Evolutionary conservation across 2,329 filamentous ascomycete genomes (phyloP), one percentile per base, ranked within the genome.

Genomic region (Fusarium sp.): DNA sequence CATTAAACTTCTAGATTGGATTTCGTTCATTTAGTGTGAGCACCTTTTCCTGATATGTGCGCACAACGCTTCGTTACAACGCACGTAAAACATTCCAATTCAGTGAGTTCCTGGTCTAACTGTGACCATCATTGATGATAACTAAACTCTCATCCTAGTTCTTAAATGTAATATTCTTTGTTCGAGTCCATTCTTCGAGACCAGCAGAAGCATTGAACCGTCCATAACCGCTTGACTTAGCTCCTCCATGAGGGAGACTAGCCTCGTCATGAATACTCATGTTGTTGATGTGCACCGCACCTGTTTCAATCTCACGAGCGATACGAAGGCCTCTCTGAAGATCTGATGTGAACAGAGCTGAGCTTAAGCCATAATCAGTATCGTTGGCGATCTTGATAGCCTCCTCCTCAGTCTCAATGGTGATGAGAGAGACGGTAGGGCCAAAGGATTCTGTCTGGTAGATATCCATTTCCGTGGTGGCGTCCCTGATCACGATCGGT

Each of bases 401-500:
- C 68, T 94, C 90, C 32, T 93, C 91, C 46, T 92, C 90, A 4
- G 79, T 82, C n/a, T 88, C 83, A 25, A 94, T 83, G 22, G 85
- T 82, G 15, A 90, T 86, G 20, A 96, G 74, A 17, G 88, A 88
- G 2, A 94, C 90, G 0, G 87, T 88, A 1, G 93, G 92, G 0
- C 92, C 93, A 72, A 96, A 96, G 2, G 87, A 91, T 78, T 96
- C 93, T 2, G 85, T 89, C 69, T 86, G 80, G 78, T 90, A 95
- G 17, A 96, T 79, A 56, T 92, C 89, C 92, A 95, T 96, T 1
- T 77, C 76, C 2, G 71, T n/a, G 4, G 75, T 77, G 35, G 94
- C 88, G 60, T 85, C 86, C 27, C 87, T 86, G 1, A 96, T 79
- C 56, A 95, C 85, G 56, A 92, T 80, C 5, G 91, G 90, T 1